phyloP scores from a whole-genome alignment of 2,329 filamentous ascomycete genomes.

The Macrophomina phaseolina region DNA sequence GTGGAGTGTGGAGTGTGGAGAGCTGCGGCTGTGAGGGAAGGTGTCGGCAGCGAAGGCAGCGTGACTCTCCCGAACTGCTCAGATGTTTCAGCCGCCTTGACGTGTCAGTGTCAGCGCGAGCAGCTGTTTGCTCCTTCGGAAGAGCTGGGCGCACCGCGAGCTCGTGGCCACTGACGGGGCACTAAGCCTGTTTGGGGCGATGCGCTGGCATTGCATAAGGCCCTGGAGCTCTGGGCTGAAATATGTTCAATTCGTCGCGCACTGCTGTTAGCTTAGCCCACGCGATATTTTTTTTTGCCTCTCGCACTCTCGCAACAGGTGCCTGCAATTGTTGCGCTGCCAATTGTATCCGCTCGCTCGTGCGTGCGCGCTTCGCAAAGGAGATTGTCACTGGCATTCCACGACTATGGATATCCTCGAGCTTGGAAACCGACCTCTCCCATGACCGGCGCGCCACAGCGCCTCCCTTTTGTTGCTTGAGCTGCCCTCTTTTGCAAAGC shows the following conservation, averaged over 20 bases:
- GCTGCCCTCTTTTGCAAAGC: conserved; percentile 10
- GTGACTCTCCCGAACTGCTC: background rate
- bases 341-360: conserved; percentile 10
- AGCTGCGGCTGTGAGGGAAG: background rate
- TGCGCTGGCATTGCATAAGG: conserved; percentile 26
- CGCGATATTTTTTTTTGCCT: conserved; percentile 19
- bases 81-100: conserved; percentile 23
- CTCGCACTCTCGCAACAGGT: background rate
- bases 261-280: conserved; percentile 13
- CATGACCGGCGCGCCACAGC: conserved; percentile 22
- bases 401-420: conserved; percentile 23
- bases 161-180: conserved; percentile 16
- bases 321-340: conserved; percentile 19
- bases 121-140: conserved; percentile 2
- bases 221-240: conserved; percentile 24
- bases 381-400: conserved; percentile 20
- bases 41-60: background rate
- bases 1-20: background rate
- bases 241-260: conserved; percentile 26
- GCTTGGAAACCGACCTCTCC: conserved; percentile 22
- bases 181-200: conserved; percentile 16
- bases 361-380: background rate
- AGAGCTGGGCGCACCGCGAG: conserved; percentile 10
- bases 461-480: conserved; percentile 22
- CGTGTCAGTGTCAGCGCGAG: conserved; percentile 20